Base-by-base conservation (phyloP, 129 eudicot species). In the Flaveria bidentis region DNA sequence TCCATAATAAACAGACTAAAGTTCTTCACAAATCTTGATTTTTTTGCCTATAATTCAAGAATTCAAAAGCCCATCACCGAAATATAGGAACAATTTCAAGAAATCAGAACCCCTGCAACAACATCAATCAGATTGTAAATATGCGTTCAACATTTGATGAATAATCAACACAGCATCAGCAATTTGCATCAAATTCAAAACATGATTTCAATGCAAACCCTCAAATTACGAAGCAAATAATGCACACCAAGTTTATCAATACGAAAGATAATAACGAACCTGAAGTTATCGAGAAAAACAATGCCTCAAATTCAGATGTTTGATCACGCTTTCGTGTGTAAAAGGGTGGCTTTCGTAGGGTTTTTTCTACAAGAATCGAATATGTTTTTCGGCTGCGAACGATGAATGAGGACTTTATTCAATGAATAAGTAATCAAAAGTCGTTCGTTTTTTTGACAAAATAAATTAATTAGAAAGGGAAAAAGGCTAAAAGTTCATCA, bases 1-100 rank as follows among this genome's bases (percentile, higher is more conserved):
- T 84, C 88, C 85, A 79, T 73, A 53, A 78, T 70, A 69, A 0
- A 82, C 73, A 15, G 81, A 61, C 68, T 61, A 78, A 12, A 64
- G 66, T 76, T 82, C 68, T 55, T 46, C 68, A 69, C 49, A 52
- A 33, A 33, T 33, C 36, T 45, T 60, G 39, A 33, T 4, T 5
- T 47, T 33, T 60, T 71, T 9, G 6, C 39, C 47, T 49, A 49
- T 42, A 52, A 14, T 68, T 57, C 69, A 30, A 72, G 52, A 22
- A 71, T 25, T 39, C 20, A 16, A 39, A 71, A 52, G 56, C 78
- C 61, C 18, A 67, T 28, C n/a, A 20, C 6, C 26, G 47, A 28
- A 25, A 42, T 58, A 58, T 44, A 26, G 75, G 26, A 14, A 36
- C 68, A 11, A 47, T 68, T 33, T 25, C 67, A 53, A 45, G 46